These are phyloP conservation scores for Pseudogymnoascus sp. DNA, from an alignment of 2,329 filamentous ascomycete species.

Conservation along the genomic window DNA sequence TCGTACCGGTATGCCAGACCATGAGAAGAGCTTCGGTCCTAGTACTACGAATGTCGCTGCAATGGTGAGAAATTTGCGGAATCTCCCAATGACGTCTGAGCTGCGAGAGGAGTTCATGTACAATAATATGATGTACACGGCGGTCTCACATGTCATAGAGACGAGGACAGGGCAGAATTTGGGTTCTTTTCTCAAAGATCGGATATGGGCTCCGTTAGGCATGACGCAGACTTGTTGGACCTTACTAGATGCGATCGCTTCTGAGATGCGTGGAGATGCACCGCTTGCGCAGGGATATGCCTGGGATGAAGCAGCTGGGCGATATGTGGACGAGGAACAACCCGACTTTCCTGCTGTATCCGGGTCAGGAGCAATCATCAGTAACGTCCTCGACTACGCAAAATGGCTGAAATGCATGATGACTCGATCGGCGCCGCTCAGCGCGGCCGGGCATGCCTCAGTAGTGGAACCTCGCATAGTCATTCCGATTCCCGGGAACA, in stretches of 20 bases:
- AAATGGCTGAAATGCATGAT: conserved; percentile 45
- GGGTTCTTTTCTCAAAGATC: conserved; percentile 33
- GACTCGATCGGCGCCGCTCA: conserved; percentile 30
- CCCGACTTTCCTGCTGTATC: conserved; percentile 28
- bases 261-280: conserved; percentile 9
- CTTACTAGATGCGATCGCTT: background rate
- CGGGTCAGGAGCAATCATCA: conserved; percentile 40
- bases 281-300: conserved; percentile 37
- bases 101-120: conserved; percentile 40
- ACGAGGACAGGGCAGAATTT: conserved; percentile 32
- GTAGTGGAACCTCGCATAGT: conserved; percentile 31
- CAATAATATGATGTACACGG: conserved; percentile 43
- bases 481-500: conserved; percentile 11
- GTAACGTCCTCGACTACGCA: conserved; percentile 41
- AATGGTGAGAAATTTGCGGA: conserved; percentile 36
- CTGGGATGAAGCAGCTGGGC: conserved; percentile 27
- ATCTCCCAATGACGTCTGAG: conserved; percentile 37
- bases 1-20: conserved; percentile 41
- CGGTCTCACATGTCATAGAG: conserved; percentile 39
- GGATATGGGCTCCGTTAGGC: conserved; percentile 38
- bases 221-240: conserved; percentile 37
- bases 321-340: conserved; percentile 21
- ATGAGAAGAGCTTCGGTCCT: conserved; percentile 33
- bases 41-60: conserved; percentile 27
- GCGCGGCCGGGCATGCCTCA: conserved; percentile 26